phyloP scores from a whole-genome alignment of 768 basidiomycete genomes.

The Hygrophoropsis aurantiaca region DNA sequence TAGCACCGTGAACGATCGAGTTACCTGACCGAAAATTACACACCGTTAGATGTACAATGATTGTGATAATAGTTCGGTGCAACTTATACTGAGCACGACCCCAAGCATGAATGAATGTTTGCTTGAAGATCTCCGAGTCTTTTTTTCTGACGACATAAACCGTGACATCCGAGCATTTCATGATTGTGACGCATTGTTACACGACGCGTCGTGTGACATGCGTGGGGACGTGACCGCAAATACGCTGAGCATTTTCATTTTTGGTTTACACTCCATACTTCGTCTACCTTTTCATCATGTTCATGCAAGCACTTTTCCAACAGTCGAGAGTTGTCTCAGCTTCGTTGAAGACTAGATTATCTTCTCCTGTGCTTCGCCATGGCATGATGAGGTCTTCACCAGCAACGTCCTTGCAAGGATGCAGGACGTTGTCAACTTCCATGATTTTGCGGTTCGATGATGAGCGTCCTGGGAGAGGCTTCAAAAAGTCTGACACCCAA shows the following conservation, averaged over 20 bases:
- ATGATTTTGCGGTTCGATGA: constrained; percentile 6
- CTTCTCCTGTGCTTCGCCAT: constrained; percentile 13
- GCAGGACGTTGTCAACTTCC: constrained; percentile 19
- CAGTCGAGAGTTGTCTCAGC: constrained; percentile 13
- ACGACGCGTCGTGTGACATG: constrained; percentile 7
- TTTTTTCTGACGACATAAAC: not conserved
- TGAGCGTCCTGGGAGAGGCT: not conserved
- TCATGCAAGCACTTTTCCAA: constrained; percentile 19
- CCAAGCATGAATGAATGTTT: not conserved
- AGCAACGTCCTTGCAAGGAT: constrained; percentile 1
- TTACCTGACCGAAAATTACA: too few species aligned
- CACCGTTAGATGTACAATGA: too few species aligned
- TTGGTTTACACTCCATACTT: not conserved
- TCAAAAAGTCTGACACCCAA: constrained; percentile 2
- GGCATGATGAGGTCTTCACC: not conserved
- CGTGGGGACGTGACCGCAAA: not conserved
- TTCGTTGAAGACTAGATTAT: constrained; percentile 5
- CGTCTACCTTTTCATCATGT: constrained; percentile 10
- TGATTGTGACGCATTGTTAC: constrained; percentile 19
- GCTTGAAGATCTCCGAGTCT: not conserved
- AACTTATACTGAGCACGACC: too few species aligned
- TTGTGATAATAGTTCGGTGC: too few species aligned
- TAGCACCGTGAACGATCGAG: too few species aligned
- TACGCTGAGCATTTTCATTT: not conserved
- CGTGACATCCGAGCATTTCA: not conserved